phyloP scores from a whole-genome alignment of 1,284 basidiomycete genomes.

The Exobasidium cylindrosporum region DNA sequence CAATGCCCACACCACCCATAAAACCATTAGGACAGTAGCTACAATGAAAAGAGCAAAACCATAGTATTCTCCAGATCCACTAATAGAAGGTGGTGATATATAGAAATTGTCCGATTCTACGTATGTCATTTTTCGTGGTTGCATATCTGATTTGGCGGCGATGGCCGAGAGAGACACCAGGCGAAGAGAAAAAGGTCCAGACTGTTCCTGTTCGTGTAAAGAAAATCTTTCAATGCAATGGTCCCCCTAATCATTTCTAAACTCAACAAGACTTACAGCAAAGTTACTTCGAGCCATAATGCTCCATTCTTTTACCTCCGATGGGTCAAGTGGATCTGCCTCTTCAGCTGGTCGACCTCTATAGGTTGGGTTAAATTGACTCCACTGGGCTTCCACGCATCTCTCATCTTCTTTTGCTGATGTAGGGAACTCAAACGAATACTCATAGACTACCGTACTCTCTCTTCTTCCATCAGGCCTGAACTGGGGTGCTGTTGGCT shows the following conservation, averaged over 20 bases:
- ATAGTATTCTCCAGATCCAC: conserved; percentile 29
- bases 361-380: conserved; percentile 58
- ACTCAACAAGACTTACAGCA: conserved; percentile 13
- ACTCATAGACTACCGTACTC: conserved; percentile 58
- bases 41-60: conserved; percentile 45
- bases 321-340: conserved; percentile 25
- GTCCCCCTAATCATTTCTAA: not conserved
- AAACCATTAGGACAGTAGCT: conserved; percentile 32
- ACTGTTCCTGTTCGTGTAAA: conserved; percentile 23
- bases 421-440: conserved; percentile 35
- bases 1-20: conserved; percentile 35
- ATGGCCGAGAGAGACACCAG: conserved; percentile 3
- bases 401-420: not conserved
- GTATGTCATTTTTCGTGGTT: not conserved
- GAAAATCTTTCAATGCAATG: conserved; percentile 7
- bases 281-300: conserved; percentile 45
- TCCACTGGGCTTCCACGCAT: conserved; percentile 51
- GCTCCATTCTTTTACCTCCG: conserved; percentile 37
- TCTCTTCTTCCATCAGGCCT: conserved; percentile 55
- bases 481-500: conserved; percentile 51
- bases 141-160: not conserved
- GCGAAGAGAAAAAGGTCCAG: conserved; percentile 28
- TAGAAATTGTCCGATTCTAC: not conserved
- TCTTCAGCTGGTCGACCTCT: conserved; percentile 54
- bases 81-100: conserved; percentile 5